Evolutionary conservation across 2,329 filamentous ascomycete genomes (phyloP).

Genomic region (Aspergillus udagawae): DNA sequence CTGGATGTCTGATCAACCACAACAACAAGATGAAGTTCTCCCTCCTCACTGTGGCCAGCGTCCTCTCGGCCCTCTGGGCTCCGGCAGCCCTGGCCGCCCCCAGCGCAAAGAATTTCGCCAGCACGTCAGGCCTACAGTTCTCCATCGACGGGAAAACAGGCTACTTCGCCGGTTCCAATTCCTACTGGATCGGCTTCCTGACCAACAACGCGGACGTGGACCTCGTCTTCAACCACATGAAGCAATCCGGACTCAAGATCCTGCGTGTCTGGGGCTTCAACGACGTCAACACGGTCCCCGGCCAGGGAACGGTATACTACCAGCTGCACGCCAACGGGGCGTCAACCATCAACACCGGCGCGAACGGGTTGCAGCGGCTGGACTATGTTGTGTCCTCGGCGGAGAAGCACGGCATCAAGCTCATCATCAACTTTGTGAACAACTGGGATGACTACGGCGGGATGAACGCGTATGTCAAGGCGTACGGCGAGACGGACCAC

Average conservation of each 20-base stretch:
- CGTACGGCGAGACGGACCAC: slow-evolving; percentile 49
- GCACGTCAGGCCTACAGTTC: slow-evolving; percentile 29
- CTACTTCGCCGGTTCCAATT: slow-evolving; percentile 49
- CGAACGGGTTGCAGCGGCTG: slow-evolving; percentile 60
- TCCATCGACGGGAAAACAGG: slow-evolving; percentile 36
- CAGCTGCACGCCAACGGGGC: slow-evolving; percentile 35
- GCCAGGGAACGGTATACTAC: slow-evolving; percentile 44
- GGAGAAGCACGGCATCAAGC: slow-evolving; percentile 56
- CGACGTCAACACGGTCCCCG: slow-evolving; percentile 40
- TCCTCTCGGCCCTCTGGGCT: too few relatives aligned
- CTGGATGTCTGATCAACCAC: background rate
- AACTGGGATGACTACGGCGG: slow-evolving; percentile 68
- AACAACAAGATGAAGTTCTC: background rate
- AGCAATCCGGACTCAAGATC: slow-evolving; percentile 46
- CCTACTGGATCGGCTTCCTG: slow-evolving; percentile 52
- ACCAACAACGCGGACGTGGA: slow-evolving; percentile 49
- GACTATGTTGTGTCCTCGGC: slow-evolving; percentile 61
- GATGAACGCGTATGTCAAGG: slow-evolving; percentile 55
- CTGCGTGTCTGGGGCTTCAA: slow-evolving; percentile 55
- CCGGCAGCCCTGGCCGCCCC: too few relatives aligned
- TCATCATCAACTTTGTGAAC: slow-evolving; percentile 59
- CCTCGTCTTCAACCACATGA: slow-evolving; percentile 29
- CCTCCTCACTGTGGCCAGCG: background rate
- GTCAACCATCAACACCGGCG: slow-evolving; percentile 58
- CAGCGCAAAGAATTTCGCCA: slow-evolving; percentile 13